phyloP scores from a whole-genome alignment of 805 yeast species.

The Candida bentonensis region DNA sequence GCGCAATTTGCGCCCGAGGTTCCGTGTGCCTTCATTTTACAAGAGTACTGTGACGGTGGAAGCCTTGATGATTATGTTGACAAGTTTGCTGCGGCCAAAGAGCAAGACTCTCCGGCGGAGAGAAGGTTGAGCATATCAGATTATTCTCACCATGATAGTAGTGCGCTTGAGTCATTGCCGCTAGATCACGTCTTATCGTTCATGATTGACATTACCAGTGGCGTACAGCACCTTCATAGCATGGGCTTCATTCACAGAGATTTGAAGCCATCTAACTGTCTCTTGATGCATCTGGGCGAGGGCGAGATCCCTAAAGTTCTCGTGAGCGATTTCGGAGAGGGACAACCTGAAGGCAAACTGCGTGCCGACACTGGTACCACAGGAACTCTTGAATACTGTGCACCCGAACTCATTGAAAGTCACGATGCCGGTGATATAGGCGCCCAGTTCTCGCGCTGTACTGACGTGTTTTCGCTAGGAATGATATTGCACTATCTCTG shows the following conservation, averaged over 20 bases:
- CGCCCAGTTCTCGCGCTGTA: constrained; percentile 49
- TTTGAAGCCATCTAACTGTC: constrained; percentile 77
- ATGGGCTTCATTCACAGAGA: constrained; percentile 78
- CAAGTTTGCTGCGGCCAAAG: constrained; percentile 22
- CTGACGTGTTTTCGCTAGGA: constrained; percentile 77
- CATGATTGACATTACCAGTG: constrained; percentile 52
- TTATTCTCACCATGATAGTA: neutral
- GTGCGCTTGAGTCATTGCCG: constrained; percentile 19
- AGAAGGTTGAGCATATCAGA: neutral
- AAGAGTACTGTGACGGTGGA: constrained; percentile 84
- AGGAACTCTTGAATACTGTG: constrained; percentile 78
- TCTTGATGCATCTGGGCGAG: constrained; percentile 26
- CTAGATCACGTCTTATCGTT: constrained; percentile 54
- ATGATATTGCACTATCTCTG: constrained; percentile 67
- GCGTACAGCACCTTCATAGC: constrained; percentile 57
- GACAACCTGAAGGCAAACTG: constrained; percentile 53
- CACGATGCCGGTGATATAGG: neutral
- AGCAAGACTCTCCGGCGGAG: neutral
- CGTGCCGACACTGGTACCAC: constrained; percentile 69
- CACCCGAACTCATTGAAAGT: constrained; percentile 75
- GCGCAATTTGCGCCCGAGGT: constrained; percentile 41
- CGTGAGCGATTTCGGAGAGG: constrained; percentile 85
- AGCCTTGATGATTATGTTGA: constrained; percentile 57
- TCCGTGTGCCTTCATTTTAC: constrained; percentile 68
- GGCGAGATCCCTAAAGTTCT: constrained; percentile 46